Conservation (phyloP, 2,329 filamentous ascomycete species). For the Epichloe bromicola region DNA sequence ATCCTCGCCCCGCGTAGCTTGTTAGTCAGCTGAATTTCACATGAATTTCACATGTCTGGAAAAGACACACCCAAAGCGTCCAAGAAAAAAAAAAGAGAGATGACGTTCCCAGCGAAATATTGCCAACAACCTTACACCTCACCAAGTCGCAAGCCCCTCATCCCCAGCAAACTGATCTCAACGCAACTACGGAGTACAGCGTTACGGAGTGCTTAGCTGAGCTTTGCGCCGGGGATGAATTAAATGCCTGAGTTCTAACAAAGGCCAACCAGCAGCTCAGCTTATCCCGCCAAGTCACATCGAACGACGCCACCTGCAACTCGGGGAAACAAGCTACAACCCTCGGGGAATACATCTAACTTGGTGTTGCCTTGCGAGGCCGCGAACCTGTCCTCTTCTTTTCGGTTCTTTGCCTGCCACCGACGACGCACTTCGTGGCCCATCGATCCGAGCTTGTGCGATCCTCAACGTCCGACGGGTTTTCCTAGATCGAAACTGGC, state of each 20-base stretch:
- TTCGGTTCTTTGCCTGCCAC: no score
- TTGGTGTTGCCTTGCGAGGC: not conserved
- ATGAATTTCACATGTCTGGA: constrained; percentile 5
- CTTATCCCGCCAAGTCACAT: not conserved
- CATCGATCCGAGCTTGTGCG: no score
- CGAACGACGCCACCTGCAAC: not conserved
- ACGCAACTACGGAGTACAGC: not conserved
- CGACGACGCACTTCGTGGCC: no score
- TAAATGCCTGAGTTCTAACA: not conserved
- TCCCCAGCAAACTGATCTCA: not conserved
- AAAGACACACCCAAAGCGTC: not conserved
- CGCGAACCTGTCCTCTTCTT: not conserved
- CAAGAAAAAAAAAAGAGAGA: not conserved
- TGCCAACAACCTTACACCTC: not conserved
- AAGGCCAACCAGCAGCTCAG: not conserved
- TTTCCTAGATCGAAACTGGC: no score
- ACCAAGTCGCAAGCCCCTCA: not conserved
- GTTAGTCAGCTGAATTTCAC: constrained; percentile 3
- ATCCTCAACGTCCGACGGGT: no score
- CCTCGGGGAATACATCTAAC: not conserved
- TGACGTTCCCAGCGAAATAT: not conserved
- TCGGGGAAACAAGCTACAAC: not conserved
- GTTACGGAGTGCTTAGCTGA: no score
- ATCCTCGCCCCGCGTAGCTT: not conserved
- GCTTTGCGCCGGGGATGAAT: no score